phyloP scores from a whole-genome alignment of 306 rosid species.

The Datisca glomerata region DNA sequence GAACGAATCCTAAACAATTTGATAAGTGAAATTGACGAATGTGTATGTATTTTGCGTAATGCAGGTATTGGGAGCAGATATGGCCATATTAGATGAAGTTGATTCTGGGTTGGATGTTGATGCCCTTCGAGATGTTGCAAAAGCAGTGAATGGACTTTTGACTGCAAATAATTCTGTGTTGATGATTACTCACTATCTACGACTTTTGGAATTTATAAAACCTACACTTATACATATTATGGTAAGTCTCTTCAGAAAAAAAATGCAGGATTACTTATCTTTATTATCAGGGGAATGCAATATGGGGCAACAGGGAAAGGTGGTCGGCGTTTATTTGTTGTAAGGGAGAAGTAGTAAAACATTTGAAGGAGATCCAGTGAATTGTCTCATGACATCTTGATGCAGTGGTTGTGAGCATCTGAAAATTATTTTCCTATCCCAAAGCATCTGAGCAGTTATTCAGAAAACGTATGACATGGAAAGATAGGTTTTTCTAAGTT shows the following conservation, averaged over 20 bases:
- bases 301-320: no score
- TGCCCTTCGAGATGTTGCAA: conserved; percentile 88
- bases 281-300: no score
- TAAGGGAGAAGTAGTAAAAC: no score
- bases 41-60: background rate
- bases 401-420: background rate
- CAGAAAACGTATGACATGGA: no score
- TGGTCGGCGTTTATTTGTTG: no score
- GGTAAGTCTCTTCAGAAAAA: conserved; percentile 41
- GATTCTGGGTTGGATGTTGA: conserved; percentile 98
- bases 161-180: conserved; percentile 60
- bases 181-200: conserved; percentile 83
- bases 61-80: conserved; percentile 92
- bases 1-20: no score
- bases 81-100: conserved; percentile 86
- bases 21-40: no score
- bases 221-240: conserved; percentile 73
- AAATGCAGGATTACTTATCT: no score
- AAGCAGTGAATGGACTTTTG: conserved; percentile 62
- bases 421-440: no score
- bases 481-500: no score
- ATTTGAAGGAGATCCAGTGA: no score
- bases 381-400: background rate
- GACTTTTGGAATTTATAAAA: conserved; percentile 64
- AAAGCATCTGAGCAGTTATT: no score